Evolutionary conservation across 2,329 filamentous ascomycete species (phyloP).

Genomic region (Alternaria rosae): DNA sequence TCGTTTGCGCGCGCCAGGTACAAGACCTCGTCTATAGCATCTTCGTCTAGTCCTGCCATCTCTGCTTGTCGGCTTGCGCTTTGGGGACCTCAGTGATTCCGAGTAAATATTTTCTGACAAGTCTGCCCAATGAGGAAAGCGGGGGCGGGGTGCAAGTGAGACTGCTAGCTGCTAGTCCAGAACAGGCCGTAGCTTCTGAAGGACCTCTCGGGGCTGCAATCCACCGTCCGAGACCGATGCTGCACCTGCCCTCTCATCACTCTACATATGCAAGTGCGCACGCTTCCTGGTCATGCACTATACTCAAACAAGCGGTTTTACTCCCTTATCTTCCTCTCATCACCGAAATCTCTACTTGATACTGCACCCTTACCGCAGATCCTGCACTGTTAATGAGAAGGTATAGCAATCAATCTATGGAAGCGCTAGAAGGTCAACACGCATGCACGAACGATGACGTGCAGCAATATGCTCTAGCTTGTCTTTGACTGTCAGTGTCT

Average conservation of each 20-base stretch:
- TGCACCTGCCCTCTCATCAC: constrained; percentile 8
- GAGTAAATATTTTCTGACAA: constrained; percentile 23
- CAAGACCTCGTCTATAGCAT: constrained; percentile 89
- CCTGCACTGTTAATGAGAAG: constrained; percentile 17
- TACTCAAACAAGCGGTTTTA: constrained; percentile 6
- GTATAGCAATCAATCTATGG: constrained; percentile 18
- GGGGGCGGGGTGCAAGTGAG: constrained; percentile 21
- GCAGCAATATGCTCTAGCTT: constrained; percentile 11
- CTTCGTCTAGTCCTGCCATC: constrained; percentile 59
- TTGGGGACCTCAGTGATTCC: constrained; percentile 1
- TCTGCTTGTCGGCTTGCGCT: constrained; percentile 10
- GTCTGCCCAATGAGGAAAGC: constrained; percentile 19
- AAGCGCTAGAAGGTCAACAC: constrained; percentile 18
- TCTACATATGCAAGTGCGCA: constrained; percentile 7
- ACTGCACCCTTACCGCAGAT: constrained; percentile 26
- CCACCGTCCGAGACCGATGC: not conserved
- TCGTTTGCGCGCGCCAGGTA: constrained; percentile 86
- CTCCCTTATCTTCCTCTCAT: constrained; percentile 12
- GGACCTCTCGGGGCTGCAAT: not conserved
- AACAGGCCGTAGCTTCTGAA: constrained; percentile 3
- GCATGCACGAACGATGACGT: constrained; percentile 16
- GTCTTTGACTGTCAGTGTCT: not conserved
- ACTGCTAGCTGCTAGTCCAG: constrained; percentile 6
- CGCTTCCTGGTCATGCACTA: constrained; percentile 7
- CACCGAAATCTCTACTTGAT: constrained; percentile 14